Percentiles rank a stretch among this genome's conserved stretches.
phyloP scores from a whole-genome alignment of 2,329 filamentous ascomycete genomes.

The Rhytidhysteron rufulum region DNA sequence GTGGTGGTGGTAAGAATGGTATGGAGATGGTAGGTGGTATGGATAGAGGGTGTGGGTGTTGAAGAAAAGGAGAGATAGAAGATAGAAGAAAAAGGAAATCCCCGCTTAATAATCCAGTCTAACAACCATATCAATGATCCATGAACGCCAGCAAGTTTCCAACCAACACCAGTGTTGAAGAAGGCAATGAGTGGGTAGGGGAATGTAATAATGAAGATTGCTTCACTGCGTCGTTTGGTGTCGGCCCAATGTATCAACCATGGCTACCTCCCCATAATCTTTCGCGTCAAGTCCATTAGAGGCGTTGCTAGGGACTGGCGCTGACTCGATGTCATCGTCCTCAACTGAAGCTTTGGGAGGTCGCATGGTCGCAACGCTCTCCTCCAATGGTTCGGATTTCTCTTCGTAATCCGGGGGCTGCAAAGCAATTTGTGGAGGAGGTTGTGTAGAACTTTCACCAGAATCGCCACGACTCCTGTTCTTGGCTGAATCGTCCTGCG shows the following conservation, averaged over 20 bases:
- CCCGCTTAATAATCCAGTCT: not conserved
- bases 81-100: not conserved
- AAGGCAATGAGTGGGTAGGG: not conserved
- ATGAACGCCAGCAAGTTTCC: no score
- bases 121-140: no score
- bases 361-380: constrained; percentile 3
- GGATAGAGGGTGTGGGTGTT: not conserved
- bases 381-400: not conserved
- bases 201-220: no score
- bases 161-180: no score
- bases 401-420: constrained; percentile 6
- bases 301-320: constrained; percentile 1
- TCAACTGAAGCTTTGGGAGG: not conserved
- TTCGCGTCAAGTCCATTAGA: constrained; percentile 10
- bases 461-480: constrained; percentile 18
- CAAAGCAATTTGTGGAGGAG: constrained; percentile 11
- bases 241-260: constrained; percentile 5
- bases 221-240: not conserved
- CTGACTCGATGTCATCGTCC: not conserved
- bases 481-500: constrained; percentile 1
- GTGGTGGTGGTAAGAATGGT: no score
- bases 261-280: constrained; percentile 10
- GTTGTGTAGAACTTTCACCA: constrained; percentile 13
- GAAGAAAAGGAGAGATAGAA: not conserved
- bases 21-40: no score